Percentiles rank a stretch among this genome's conserved stretches.
phyloP scores from a whole-genome alignment of 495 filamentous ascomycete genomes.

The Penicillium daleae region DNA sequence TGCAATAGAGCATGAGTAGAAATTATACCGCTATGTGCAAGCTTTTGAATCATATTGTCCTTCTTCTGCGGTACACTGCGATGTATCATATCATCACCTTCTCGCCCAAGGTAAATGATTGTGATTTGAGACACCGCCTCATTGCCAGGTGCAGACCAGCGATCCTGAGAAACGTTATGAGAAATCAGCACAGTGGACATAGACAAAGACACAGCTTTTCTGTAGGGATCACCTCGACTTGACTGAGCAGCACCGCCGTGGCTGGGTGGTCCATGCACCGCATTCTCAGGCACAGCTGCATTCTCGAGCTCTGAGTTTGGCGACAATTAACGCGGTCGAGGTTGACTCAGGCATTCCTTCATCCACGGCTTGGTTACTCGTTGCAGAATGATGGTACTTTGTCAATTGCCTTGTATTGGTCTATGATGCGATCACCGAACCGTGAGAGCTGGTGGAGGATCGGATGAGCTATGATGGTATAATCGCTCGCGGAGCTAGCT shows the following conservation, averaged over 20 bases:
- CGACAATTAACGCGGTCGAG: background rate
- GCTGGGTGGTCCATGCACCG: slow-evolving; percentile 2
- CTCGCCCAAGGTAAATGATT: background rate
- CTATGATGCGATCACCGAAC: background rate
- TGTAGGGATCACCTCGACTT: background rate
- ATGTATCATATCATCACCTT: no score
- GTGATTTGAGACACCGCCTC: background rate
- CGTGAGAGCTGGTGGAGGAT: background rate
- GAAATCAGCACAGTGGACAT: no score
- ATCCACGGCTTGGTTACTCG: background rate
- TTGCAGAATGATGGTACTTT: background rate
- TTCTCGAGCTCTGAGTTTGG: slow-evolving; percentile 3
- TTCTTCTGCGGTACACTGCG: background rate
- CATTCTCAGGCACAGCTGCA: slow-evolving; percentile 6
- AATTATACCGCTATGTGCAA: slow-evolving; percentile 2
- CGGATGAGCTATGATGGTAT: background rate
- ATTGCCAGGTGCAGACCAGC: background rate
- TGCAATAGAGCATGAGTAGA: slow-evolving; percentile 16
- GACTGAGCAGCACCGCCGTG: background rate
- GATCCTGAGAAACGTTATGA: background rate
- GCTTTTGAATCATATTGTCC: background rate
- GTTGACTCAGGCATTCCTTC: slow-evolving; percentile 4
- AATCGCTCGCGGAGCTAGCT: background rate
- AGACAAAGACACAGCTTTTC: background rate
- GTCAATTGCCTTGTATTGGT: background rate